Evolutionary conservation across 108 stramenopile species (phyloP).

Genomic region (Epipyxis sp.): DNA sequence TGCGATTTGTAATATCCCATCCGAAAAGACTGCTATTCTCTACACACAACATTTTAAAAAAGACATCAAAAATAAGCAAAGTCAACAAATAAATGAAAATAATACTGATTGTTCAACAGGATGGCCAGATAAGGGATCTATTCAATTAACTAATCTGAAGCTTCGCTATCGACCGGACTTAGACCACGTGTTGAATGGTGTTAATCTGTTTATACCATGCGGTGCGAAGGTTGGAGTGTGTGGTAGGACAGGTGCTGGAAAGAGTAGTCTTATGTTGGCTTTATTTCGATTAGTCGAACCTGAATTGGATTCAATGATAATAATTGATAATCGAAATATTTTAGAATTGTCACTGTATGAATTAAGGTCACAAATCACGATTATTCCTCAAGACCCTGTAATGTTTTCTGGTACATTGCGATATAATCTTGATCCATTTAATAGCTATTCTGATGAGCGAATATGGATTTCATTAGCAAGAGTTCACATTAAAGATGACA

Average conservation of each 20-base stretch:
- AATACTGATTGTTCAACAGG: not conserved
- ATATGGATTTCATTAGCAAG: conserved; percentile 64
- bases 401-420: conserved; percentile 81
- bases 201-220: conserved; percentile 69
- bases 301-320: conserved; percentile 60
- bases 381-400: conserved; percentile 97
- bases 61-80: not conserved
- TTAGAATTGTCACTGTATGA: conserved; percentile 67
- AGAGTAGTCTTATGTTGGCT: conserved; percentile 50
- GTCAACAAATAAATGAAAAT: not conserved
- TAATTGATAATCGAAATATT: conserved; percentile 88
- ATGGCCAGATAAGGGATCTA: not conserved
- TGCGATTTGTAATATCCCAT: conserved; percentile 53
- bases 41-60: too few relatives aligned
- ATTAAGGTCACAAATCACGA: conserved; percentile 80
- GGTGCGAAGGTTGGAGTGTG: conserved; percentile 83
- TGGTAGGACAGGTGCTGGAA: conserved; percentile 73
- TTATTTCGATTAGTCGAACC: conserved; percentile 63
- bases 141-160: not conserved
- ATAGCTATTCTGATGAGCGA: conserved; percentile 60
- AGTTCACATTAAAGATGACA: not conserved
- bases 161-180: conserved; percentile 43
- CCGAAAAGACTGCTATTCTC: conserved; percentile 24
- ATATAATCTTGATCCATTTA: conserved; percentile 76
- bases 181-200: conserved; percentile 48